Conservation (phyloP, 257 asterid species). For the Solanum lycopersicoides region DNA sequence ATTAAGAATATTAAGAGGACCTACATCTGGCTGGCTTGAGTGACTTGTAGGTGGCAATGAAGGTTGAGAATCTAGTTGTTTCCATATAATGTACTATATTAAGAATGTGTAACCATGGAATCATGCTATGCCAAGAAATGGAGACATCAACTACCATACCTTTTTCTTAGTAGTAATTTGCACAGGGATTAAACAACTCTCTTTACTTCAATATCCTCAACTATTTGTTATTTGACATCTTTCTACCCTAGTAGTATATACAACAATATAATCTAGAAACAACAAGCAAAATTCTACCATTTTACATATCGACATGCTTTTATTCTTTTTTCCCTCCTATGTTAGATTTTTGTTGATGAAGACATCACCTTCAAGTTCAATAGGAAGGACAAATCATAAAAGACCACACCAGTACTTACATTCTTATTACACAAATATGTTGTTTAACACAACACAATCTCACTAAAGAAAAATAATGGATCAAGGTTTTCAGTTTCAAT, state of each 20-base stretch:
- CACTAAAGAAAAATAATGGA: neutral
- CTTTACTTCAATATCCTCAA: neutral
- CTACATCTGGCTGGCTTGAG: too few relatives aligned
- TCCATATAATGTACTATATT: too few relatives aligned
- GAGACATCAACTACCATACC: too few relatives aligned
- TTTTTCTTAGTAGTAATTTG: neutral
- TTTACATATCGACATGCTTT: neutral
- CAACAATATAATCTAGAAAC: neutral
- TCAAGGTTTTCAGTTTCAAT: neutral
- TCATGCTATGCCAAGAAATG: too few relatives aligned
- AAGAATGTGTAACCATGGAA: too few relatives aligned
- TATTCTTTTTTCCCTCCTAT: neutral
- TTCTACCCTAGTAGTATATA: neutral
- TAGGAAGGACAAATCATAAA: neutral
- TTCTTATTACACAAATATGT: slow-evolving; percentile 7
- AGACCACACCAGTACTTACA: neutral
- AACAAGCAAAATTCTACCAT: neutral
- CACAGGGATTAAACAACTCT: neutral
- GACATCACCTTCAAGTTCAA: neutral
- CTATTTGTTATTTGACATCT: neutral
- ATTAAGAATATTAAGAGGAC: too few relatives aligned
- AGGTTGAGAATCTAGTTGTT: too few relatives aligned
- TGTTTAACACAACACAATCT: slow-evolving; percentile 5
- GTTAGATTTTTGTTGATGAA: neutral
- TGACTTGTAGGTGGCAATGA: too few relatives aligned